Evolutionary conservation across 2,329 filamentous ascomycete species (phyloP).

Genomic region (Aspergillus proliferans): DNA sequence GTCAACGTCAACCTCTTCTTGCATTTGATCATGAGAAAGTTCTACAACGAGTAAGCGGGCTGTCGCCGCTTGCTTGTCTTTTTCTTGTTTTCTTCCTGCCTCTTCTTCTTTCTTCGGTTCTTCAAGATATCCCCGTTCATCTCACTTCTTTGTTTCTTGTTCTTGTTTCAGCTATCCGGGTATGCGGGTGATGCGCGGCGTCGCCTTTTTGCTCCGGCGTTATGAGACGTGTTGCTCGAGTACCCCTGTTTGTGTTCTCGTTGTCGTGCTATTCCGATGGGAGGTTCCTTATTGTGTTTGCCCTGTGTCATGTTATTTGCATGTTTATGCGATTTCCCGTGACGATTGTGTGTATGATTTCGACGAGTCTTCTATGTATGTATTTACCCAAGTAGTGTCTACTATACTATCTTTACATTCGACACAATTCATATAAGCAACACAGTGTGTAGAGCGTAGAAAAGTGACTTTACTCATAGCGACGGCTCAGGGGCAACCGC

Average conservation of each 20-base stretch:
- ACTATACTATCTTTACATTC: slow-evolving; percentile 3
- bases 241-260: slow-evolving; percentile 2
- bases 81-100: neutral
- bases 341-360: slow-evolving; percentile 14
- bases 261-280: neutral
- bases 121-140: slow-evolving; percentile 3
- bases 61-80: neutral
- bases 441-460: too few species aligned
- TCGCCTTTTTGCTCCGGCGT: too few species aligned
- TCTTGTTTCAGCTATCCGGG: neutral
- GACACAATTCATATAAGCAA: neutral
- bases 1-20: slow-evolving; percentile 95
- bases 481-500: neutral
- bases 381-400: slow-evolving; percentile 13
- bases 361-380: slow-evolving; percentile 18
- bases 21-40: slow-evolving; percentile 98
- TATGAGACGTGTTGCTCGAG: slow-evolving; percentile 16
- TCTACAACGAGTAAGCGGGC: slow-evolving; percentile 58
- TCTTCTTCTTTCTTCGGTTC: slow-evolving; percentile 3
- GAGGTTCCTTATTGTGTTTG: neutral
- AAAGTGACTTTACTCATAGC: neutral
- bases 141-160: slow-evolving; percentile 10
- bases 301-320: slow-evolving; percentile 10
- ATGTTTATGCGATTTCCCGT: slow-evolving; percentile 1
- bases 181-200: neutral